These are phyloP conservation scores for Aspergillus ustus DNA, from an alignment of 2,329 filamentous ascomycete species.

Conservation along the genomic window DNA sequence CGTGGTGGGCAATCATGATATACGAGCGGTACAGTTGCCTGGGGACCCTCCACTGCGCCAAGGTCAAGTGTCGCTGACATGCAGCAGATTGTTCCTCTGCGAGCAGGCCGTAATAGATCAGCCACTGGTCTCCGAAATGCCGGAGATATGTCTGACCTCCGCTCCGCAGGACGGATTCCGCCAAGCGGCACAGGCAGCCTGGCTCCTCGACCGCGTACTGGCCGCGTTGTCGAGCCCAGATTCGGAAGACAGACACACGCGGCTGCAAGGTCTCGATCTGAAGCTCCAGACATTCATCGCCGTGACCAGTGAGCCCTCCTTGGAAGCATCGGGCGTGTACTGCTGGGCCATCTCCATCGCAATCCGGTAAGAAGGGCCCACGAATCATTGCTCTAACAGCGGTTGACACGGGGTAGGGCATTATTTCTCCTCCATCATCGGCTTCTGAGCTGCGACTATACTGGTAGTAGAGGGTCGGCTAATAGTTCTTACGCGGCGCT, in stretches of 20 bases:
- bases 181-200: constrained; percentile 28
- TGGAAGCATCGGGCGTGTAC: background rate
- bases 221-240: constrained; percentile 18
- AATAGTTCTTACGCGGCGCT: constrained; percentile 21
- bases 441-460: background rate
- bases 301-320: background rate
- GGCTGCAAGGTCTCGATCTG: background rate
- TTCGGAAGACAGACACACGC: background rate
- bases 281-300: background rate
- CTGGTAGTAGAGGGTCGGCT: background rate
- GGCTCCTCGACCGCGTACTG: constrained; percentile 30
- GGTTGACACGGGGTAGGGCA: background rate
- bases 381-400: background rate
- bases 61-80: background rate
- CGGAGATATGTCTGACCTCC: background rate
- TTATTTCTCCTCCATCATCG: background rate
- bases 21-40: constrained; percentile 30
- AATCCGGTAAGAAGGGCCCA: background rate
- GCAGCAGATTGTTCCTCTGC: background rate
- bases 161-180: constrained; percentile 20
- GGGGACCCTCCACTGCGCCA: background rate
- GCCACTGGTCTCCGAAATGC: background rate
- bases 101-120: background rate
- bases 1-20: constrained; percentile 37
- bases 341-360: background rate